Conservation (phyloP, 2,329 filamentous ascomycete species). For the Alternaria longipes region DNA sequence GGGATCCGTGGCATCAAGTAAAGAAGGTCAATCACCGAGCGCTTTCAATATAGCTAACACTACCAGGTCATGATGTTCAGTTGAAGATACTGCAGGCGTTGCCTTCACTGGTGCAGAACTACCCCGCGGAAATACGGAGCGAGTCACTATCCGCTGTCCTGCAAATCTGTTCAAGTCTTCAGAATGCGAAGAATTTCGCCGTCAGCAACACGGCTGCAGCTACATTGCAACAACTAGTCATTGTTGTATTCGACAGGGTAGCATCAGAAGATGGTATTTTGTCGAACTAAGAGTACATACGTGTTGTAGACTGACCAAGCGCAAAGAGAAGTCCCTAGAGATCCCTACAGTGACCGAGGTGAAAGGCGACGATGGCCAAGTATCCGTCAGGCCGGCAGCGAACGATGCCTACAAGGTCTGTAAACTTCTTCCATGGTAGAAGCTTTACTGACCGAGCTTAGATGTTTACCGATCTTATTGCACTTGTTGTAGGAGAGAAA, state of each 20-base stretch:
- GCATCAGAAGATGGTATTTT: constrained; percentile 77
- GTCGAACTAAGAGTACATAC: background rate
- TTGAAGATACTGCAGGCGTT: constrained; percentile 94
- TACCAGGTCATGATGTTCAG: constrained; percentile 79
- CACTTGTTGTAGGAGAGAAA: constrained; percentile 84
- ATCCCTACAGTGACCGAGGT: constrained; percentile 72
- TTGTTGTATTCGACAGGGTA: constrained; percentile 93
- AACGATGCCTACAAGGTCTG: constrained; percentile 81
- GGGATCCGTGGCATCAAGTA: constrained; percentile 77
- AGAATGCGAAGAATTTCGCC: constrained; percentile 89
- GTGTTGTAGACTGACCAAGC: constrained; percentile 21
- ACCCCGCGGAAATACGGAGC: constrained; percentile 80
- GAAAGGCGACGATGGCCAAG: constrained; percentile 68
- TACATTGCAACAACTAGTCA: constrained; percentile 93
- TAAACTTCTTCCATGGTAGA: background rate
- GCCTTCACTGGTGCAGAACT: constrained; percentile 89
- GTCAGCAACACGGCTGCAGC: constrained; percentile 96
- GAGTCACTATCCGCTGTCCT: constrained; percentile 82
- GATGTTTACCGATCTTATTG: constrained; percentile 89
- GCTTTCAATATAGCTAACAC: constrained; percentile 22
- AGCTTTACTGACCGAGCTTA: constrained; percentile 43
- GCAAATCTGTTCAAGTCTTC: constrained; percentile 90
- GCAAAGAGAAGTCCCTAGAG: constrained; percentile 55
- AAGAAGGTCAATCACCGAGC: constrained; percentile 40
- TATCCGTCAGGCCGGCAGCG: constrained; percentile 77